Percentiles rank a stretch among this genome's conserved stretches.
phyloP scores from a whole-genome alignment of 2,329 filamentous ascomycete species.

The Macrophomina phaseolina region DNA sequence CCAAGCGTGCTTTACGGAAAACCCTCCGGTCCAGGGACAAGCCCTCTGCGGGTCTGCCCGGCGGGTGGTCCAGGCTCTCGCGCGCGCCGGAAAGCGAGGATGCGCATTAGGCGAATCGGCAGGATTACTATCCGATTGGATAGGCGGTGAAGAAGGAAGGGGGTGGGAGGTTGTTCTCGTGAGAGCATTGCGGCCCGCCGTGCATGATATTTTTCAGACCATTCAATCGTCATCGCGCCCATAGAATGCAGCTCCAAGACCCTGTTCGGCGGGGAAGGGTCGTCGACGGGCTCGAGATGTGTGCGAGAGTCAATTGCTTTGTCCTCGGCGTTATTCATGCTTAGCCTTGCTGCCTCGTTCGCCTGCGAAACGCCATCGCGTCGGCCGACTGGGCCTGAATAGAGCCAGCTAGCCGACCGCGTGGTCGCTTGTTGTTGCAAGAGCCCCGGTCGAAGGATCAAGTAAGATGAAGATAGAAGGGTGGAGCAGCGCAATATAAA shows the following conservation, averaged over 20 bases:
- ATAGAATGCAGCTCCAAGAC: too few relatives aligned
- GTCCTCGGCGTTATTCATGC: too few relatives aligned
- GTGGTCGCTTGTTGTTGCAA: background rate
- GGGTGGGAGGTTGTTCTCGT: background rate
- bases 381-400: constrained; percentile 5
- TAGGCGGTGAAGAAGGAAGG: background rate
- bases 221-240: background rate
- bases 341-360: background rate
- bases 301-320: too few relatives aligned
- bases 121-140: background rate
- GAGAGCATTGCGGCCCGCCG: background rate
- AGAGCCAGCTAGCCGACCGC: background rate
- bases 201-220: background rate
- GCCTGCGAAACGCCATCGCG: constrained; percentile 5
- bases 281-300: too few relatives aligned
- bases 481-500: constrained; percentile 20
- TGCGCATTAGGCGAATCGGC: constrained; percentile 9
- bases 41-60: too few relatives aligned
- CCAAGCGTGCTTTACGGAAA: background rate
- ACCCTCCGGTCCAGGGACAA: background rate
- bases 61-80: background rate
- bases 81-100: background rate
- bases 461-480: background rate
- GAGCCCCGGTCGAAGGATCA: background rate
- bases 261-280: too few relatives aligned